Percentiles rank a stretch among this genome's conserved stretches.
These are phyloP conservation scores for Xanthoconium stramineum DNA, from an alignment of 768 basidiomycete species.

Conservation along the genomic window DNA sequence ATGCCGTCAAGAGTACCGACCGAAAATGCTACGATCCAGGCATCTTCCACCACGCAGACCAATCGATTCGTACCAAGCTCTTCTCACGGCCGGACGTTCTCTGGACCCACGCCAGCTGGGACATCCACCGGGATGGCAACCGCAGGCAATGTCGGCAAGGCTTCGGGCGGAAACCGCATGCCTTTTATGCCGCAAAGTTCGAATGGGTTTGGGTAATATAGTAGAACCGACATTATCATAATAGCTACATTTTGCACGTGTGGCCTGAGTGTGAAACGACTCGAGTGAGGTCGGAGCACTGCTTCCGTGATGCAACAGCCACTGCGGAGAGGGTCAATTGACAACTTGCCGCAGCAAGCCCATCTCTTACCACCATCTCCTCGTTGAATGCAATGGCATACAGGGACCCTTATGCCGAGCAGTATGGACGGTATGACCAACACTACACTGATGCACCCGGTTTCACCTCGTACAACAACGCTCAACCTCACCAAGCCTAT, in stretches of 20 bases:
- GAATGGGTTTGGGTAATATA: constrained; percentile 32
- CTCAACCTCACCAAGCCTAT: constrained; percentile 50
- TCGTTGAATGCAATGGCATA: constrained; percentile 40
- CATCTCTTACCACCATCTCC: not conserved
- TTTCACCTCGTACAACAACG: constrained; percentile 45
- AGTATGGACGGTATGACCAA: constrained; percentile 26
- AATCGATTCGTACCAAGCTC: constrained; percentile 33
- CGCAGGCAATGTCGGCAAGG: constrained; percentile 5
- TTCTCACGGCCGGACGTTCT: constrained; percentile 23
- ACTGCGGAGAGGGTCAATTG: not conserved
- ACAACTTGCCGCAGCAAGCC: constrained; percentile 21
- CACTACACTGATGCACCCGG: constrained; percentile 35
- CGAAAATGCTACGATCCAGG: constrained; percentile 10
- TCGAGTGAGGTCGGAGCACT: no score
- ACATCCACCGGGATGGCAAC: constrained; percentile 21
- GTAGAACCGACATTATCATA: not conserved
- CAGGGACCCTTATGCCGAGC: constrained; percentile 51
- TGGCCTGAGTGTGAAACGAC: constrained; percentile 5
- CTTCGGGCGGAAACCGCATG: constrained; percentile 45
- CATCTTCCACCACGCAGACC: constrained; percentile 18
- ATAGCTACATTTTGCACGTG: constrained; percentile 1
- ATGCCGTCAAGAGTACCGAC: constrained; percentile 26
- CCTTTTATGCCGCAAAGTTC: constrained; percentile 46
- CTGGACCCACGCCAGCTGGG: constrained; percentile 15
- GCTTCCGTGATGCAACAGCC: constrained; percentile 2